These are phyloP conservation scores for Diaporthe citriasiana DNA, from an alignment of 2,329 filamentous ascomycete species.

Conservation along the genomic window DNA sequence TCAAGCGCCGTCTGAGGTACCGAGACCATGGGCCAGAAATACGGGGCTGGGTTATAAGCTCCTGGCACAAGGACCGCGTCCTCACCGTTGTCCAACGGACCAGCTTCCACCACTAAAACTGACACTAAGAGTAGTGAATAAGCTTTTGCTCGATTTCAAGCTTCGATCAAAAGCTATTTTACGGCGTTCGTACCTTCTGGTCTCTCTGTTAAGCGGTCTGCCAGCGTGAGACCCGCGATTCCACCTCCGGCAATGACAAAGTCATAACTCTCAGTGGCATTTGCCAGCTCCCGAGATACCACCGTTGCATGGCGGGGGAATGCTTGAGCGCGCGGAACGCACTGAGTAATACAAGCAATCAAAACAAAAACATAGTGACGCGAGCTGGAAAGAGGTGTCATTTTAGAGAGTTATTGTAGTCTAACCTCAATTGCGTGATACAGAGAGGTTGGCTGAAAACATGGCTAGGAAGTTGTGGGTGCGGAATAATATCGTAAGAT, in stretches of 20 bases:
- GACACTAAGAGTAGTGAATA: background rate
- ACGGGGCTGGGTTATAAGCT: conserved; percentile 48
- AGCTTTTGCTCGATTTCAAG: background rate
- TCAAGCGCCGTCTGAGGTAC: conserved; percentile 48
- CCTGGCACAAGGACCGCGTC: conserved; percentile 50
- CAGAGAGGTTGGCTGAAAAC: background rate
- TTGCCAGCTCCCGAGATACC: background rate
- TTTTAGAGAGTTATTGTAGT: background rate
- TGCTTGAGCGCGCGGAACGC: background rate
- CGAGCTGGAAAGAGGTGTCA: background rate
- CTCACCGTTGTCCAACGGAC: conserved; percentile 47
- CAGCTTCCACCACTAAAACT: conserved; percentile 6
- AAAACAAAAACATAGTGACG: background rate
- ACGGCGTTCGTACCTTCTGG: conserved; percentile 42
- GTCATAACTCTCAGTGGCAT: conserved; percentile 41
- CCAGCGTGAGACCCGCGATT: conserved; percentile 48
- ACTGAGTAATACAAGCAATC: background rate
- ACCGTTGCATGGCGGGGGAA: conserved; percentile 1
- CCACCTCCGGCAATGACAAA: conserved; percentile 52
- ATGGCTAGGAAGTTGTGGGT: background rate
- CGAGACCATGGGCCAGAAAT: conserved; percentile 49
- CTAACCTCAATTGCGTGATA: too few species aligned
- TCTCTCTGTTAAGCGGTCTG: conserved; percentile 49
- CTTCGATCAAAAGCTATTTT: background rate
- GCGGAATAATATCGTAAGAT: background rate